A percentile compares a stretch with the other conserved stretches of the same genome.
These are phyloP conservation scores for Aspergillus sp. DNA, from an alignment of 2,329 filamentous ascomycete species.

Conservation along the genomic window DNA sequence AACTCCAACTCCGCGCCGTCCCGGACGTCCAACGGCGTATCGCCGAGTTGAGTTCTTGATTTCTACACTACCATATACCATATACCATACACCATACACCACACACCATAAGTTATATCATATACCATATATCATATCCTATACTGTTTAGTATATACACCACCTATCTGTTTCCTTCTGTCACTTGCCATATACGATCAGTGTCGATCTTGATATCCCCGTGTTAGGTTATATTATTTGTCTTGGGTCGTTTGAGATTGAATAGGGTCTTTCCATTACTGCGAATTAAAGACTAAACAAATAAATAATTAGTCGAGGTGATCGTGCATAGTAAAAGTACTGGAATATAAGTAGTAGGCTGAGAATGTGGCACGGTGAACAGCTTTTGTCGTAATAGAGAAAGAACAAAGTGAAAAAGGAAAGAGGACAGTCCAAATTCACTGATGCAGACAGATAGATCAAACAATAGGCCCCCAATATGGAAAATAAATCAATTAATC, in stretches of 20 bases:
- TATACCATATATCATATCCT: no score
- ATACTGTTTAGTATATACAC: no score
- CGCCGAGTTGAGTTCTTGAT: slow-evolving; percentile 58
- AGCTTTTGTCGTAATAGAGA: slow-evolving; percentile 10
- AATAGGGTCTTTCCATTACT: no score
- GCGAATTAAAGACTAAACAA: neutral
- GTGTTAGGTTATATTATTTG: no score
- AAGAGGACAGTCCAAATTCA: neutral
- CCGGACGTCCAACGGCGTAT: slow-evolving; percentile 82
- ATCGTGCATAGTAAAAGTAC: neutral
- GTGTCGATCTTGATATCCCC: no score
- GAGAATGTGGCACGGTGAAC: slow-evolving; percentile 2
- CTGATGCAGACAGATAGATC: no score
- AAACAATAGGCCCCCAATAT: slow-evolving; percentile 4
- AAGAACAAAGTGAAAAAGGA: slow-evolving; percentile 2
- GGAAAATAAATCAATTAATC: neutral
- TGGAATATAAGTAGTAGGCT: no score
- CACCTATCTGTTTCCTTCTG: no score
- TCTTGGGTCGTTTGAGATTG: no score
- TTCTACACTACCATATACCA: slow-evolving; percentile 10
- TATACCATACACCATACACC: neutral
- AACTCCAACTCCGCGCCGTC: slow-evolving; percentile 73
- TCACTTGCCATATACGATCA: no score
- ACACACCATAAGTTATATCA: no score
- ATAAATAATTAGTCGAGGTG: neutral